Base-by-base conservation (phyloP, 169 alveolate species). In the Cryptosporidium xiaoi region DNA sequence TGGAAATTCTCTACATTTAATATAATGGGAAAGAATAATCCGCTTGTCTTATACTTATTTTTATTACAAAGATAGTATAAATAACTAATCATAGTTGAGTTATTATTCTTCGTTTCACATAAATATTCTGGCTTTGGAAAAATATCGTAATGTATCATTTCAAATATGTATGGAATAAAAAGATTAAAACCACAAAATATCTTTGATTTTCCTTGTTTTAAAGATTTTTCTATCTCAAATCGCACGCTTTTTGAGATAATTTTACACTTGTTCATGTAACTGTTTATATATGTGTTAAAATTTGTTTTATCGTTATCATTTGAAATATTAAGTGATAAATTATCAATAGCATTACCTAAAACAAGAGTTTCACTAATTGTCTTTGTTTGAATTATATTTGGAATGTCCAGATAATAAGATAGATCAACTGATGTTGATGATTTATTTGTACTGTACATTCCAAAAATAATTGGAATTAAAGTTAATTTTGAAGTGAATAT, bases 121-220 rank as follows among this genome's bases (percentile, higher is more conserved):
- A 27, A 33, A 15, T 27, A 12, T 6, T 51, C 36, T 6, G 87
- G 87, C 15, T 51, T 33, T 16, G 87, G 87, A 44, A 77, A 77
- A 60, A 77, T 53, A 16, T 64, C 69, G 3, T 33, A 20, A 18
- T 36, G n/a, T 10, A 27, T 46, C 13, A 77, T 33, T 7, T 77
- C 65, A 48, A 77, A 77, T 13, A 77, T 27, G 13, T 60, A 62
- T 20, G 87, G 87, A 27, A 77, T 20, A 33, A 60, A 60, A 12
- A 77, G 87, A 40, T 77, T 44, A 27, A 33, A 66, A 4, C 87
- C 87, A 24, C 77, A 77, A 27, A 77, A 77, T 16, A 77, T 77
- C 2, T 58, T 48, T 10, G 87, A 77, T 50, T 77, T 77, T 18
- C 87, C 87, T 33, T 77, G 87, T 62, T 62, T 77, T 12, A 77